Evolutionary conservation across 1,284 basidiomycete species (phyloP).

Genomic region (Leucoagaricus sp.): DNA sequence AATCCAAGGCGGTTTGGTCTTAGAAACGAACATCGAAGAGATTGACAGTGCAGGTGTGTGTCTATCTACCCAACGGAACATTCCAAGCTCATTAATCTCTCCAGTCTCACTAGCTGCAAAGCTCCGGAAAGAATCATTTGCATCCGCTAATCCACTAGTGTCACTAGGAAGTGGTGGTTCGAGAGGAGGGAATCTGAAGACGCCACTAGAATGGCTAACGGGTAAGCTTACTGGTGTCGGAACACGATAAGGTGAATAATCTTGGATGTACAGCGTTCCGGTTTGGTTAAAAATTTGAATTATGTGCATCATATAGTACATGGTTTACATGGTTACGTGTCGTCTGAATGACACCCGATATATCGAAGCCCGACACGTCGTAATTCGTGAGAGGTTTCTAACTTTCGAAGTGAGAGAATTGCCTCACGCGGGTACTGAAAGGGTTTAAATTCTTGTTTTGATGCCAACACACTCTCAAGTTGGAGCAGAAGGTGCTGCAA

Average conservation of each 20-base stretch:
- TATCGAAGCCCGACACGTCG: not conserved
- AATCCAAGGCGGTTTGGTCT: slow-evolving; percentile 94
- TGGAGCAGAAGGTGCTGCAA: slow-evolving; percentile 29
- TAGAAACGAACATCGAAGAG: slow-evolving; percentile 97
- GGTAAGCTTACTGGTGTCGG: slow-evolving; percentile 67
- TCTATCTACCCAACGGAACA: slow-evolving; percentile 2
- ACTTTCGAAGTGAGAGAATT: not conserved
- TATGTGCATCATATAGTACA: not conserved
- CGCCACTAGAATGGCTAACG: slow-evolving; percentile 81
- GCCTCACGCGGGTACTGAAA: not conserved
- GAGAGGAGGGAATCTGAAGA: slow-evolving; percentile 61
- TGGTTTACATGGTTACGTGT: not conserved
- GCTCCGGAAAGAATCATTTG: slow-evolving; percentile 73
- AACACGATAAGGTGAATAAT: slow-evolving; percentile 39
- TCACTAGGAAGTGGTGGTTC: slow-evolving; percentile 66
- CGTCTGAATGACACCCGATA: not conserved
- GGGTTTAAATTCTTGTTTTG: not conserved
- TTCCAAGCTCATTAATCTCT: slow-evolving; percentile 12
- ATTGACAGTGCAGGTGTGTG: slow-evolving; percentile 76
- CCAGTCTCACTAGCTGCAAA: slow-evolving; percentile 69
- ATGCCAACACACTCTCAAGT: too few relatives aligned
- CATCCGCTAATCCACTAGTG: slow-evolving; percentile 72
- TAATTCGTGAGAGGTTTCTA: slow-evolving; percentile 6
- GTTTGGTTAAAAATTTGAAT: not conserved
- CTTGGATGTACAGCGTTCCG: not conserved